These are phyloP conservation scores for Xylariaceae sp. DNA, from an alignment of 2,329 filamentous ascomycete species.

Conservation along the genomic window DNA sequence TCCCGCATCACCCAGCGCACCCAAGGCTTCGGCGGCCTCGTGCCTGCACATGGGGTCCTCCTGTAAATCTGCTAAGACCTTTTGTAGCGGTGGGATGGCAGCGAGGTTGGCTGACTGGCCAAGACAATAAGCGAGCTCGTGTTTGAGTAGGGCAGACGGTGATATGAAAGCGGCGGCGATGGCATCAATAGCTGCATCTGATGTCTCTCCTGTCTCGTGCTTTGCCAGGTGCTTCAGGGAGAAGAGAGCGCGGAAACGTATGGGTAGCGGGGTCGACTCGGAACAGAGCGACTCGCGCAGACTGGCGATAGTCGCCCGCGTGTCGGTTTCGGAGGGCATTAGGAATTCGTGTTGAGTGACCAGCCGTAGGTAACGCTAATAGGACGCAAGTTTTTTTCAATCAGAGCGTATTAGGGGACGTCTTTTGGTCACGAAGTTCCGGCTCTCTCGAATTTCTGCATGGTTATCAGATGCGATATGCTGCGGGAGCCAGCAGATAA, in stretches of 20 bases:
- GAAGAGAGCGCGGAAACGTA: slow-evolving; percentile 95
- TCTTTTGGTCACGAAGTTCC: not conserved
- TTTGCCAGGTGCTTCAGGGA: slow-evolving; percentile 93
- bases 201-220: slow-evolving; percentile 67
- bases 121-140: slow-evolving; percentile 96
- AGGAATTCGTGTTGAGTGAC: not conserved
- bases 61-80: slow-evolving; percentile 76
- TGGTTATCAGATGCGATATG: slow-evolving; percentile 26
- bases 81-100: slow-evolving; percentile 74
- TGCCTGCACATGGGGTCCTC: slow-evolving; percentile 96
- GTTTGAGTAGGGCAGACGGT: slow-evolving; percentile 88
- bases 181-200: slow-evolving; percentile 68
- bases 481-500: slow-evolving; percentile 7
- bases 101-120: slow-evolving; percentile 84
- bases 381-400: not conserved
- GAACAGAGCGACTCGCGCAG: slow-evolving; percentile 80
- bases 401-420: not conserved
- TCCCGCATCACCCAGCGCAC: slow-evolving; percentile 77
- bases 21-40: slow-evolving; percentile 94
- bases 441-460: slow-evolving; percentile 5
- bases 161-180: slow-evolving; percentile 89
- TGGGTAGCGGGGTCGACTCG: slow-evolving; percentile 81
- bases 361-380: not conserved
- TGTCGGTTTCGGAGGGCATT: slow-evolving; percentile 37
- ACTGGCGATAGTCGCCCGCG: slow-evolving; percentile 57